A percentile compares a stretch with the other conserved stretches of the same genome.
These are phyloP conservation scores for Oryza glumipatula DNA, from an alignment of 176 grass and related monocot species.

Conservation along the genomic window DNA sequence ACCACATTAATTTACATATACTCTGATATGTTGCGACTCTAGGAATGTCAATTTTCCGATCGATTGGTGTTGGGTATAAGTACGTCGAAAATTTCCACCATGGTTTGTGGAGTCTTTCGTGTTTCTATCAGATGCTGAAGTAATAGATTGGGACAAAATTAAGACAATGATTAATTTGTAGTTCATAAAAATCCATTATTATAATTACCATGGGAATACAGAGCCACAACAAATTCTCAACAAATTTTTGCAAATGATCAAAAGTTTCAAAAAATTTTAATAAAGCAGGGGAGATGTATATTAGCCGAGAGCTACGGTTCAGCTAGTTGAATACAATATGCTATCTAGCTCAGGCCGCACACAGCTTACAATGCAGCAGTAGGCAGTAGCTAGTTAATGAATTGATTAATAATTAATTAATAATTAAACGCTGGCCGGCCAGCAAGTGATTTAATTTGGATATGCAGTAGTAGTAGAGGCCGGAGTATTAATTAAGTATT, in stretches of 20 bases:
- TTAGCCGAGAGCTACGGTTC: no score
- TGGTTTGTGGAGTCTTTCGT: neutral
- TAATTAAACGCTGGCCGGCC: neutral
- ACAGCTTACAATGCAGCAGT: neutral
- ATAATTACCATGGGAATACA: neutral
- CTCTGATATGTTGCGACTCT: no score
- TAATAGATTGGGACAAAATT: neutral
- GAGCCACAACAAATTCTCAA: no score
- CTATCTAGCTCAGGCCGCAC: slow-evolving; percentile 9
- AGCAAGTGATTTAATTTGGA: neutral
- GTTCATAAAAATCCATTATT: neutral
- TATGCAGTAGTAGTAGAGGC: neutral
- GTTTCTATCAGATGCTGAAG: neutral
- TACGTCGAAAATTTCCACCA: neutral
- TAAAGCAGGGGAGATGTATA: no score
- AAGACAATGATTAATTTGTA: neutral
- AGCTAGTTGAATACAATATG: neutral
- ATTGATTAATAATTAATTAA: neutral
- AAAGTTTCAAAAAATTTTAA: no score
- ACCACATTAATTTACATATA: no score
- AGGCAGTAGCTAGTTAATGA: no score
- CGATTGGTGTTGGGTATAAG: neutral
- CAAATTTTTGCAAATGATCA: neutral
- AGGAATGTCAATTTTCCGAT: neutral
- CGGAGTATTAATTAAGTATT: no score